Evolutionary conservation across 192 early-diverging fungal genomes (phyloP), one percentile per base, ranked within the genome.

Genomic region (Mortierella claussenii): DNA sequence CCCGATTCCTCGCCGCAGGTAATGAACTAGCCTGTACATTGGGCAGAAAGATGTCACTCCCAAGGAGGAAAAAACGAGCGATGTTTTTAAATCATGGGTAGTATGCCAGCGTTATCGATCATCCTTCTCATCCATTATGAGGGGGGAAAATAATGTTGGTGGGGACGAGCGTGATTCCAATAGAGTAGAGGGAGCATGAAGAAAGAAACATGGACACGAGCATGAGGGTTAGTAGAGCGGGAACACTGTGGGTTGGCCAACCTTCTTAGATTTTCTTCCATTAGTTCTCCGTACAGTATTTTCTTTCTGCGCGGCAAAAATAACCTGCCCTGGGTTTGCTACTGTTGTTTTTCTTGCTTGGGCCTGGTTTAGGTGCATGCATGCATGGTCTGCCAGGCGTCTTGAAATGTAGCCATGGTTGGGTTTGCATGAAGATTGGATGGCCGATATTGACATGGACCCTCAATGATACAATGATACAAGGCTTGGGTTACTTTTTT

Each of bases 1-100:
- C 81, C 50, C 81, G 81, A 28, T 81, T 80, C 42, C 48, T 80
- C 20, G 47, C 65, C 13, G 30, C 58, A 67, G 79, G 79, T 80
- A 80, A 60, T 17, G 28, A 21, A 60, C 24, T n/a, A n/a, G 18
- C 10, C 15, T 33, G 26, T 23, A 27, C 23, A 60, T 26, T n/a
- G n/a, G n/a, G n/a, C n/a, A n/a, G n/a, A n/a, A n/a, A n/a, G n/a
- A n/a, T n/a, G n/a, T n/a, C n/a, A n/a, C n/a, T n/a, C n/a, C n/a
- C n/a, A n/a, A n/a, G n/a, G n/a, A n/a, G n/a, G n/a, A n/a, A n/a
- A n/a, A n/a, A n/a, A n/a, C n/a, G n/a, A n/a, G n/a, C n/a, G n/a
- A 48, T 60, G 4, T 51, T 51, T 51, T 10, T 51, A 9, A 9
- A 12, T 23, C 23, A 9, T 51, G 9, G 7, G 13, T 13, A 40